Evolutionary conservation across 305 asterid genomes (phyloP).

Genomic region (Solanum aculeatissimum): DNA sequence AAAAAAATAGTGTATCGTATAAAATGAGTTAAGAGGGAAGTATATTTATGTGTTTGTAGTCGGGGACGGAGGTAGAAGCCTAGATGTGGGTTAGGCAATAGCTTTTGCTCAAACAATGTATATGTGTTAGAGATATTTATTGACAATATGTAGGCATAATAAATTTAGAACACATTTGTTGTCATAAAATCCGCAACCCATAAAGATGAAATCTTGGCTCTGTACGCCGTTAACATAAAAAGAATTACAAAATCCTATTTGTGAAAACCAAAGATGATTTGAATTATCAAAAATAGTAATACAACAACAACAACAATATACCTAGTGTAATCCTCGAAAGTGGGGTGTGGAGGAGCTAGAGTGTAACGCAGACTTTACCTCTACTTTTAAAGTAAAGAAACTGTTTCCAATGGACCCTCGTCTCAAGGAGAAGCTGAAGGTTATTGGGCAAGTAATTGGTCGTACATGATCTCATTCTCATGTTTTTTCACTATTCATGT

Average conservation of each 20-base stretch:
- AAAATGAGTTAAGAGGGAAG: not conserved
- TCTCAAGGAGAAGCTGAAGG: not conserved
- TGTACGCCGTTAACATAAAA: not conserved
- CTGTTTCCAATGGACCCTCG: not conserved
- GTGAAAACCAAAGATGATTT: not conserved
- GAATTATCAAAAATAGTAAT: not conserved
- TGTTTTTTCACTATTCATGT: not conserved
- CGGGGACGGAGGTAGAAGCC: not conserved
- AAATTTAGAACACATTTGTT: not conserved
- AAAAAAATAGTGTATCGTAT: not conserved
- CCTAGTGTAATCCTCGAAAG: not conserved
- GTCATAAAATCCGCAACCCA: not conserved
- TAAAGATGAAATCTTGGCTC: not conserved
- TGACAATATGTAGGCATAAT: not conserved
- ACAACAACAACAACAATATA: not conserved
- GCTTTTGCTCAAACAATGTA: not conserved
- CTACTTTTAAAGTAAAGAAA: not conserved
- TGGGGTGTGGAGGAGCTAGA: not conserved
- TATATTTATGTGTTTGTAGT: not conserved
- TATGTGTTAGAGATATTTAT: not conserved
- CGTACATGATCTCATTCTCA: not conserved
- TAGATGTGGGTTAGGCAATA: not conserved
- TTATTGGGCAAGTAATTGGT: not conserved
- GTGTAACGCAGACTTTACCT: not conserved
- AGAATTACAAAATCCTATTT: not conserved